Percentiles rank a stretch among this genome's conserved stretches.
phyloP scores from a whole-genome alignment of 495 filamentous ascomycete genomes.

The Hypoxylon lenormandii region DNA sequence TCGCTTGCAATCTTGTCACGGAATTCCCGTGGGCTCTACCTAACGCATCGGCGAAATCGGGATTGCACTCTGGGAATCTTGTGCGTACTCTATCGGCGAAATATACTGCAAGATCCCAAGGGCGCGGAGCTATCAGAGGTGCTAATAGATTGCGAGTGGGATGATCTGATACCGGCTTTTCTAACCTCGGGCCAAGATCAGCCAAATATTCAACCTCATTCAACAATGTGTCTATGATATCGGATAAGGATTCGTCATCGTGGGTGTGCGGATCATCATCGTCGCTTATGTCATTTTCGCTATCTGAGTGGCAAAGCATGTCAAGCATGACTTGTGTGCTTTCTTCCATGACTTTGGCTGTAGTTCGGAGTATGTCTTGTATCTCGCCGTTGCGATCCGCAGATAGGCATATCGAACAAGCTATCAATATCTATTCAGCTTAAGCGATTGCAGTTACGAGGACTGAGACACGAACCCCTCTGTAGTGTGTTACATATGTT shows the following conservation, averaged over 20 bases:
- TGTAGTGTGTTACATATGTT: constrained; percentile 5
- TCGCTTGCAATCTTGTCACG: constrained; percentile 11
- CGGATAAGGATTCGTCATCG: constrained; percentile 10
- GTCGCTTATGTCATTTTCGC: constrained; percentile 8
- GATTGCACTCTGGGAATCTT: constrained; percentile 19
- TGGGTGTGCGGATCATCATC: constrained; percentile 5
- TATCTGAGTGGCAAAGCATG: not conserved
- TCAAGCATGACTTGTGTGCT: constrained; percentile 1
- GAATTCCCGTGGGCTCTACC: constrained; percentile 19
- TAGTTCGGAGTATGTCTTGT: constrained; percentile 6
- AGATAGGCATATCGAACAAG: not conserved
- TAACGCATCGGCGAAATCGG: constrained; percentile 12
- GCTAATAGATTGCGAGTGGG: not conserved
- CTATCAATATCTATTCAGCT: constrained; percentile 7
- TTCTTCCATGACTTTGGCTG: not conserved
- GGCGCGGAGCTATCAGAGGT: not conserved
- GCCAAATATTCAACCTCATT: constrained; percentile 20
- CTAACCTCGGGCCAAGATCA: constrained; percentile 33
- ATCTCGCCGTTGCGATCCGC: not conserved
- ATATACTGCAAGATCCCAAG: constrained; percentile 26
- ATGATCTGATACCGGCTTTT: constrained; percentile 19
- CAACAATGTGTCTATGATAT: constrained; percentile 25
- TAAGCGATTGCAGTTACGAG: not conserved
- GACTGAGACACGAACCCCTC: constrained; percentile 1
- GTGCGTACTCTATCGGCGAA: constrained; percentile 23